Evolutionary conservation across 768 basidiomycete species (phyloP), one percentile per base, ranked within the genome.

Genomic region (Leucocoprinus sp.): DNA sequence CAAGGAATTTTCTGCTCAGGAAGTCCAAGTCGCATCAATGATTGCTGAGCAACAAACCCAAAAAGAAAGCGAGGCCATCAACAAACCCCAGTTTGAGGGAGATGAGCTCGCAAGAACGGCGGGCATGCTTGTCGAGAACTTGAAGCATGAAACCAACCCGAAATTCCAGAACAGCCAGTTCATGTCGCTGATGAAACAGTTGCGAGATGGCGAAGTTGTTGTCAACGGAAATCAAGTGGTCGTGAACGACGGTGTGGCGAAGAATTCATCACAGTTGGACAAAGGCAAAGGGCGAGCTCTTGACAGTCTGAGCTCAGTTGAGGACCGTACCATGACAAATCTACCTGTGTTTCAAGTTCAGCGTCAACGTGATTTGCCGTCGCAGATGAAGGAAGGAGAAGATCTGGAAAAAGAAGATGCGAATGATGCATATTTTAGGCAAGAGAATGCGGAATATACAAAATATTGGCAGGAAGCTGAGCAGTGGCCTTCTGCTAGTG

Each of bases 161-260:
- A 96, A 95, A 60, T 92, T 96, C 56, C 72, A 78, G 62, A 75
- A 89, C 24, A 91, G 88, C 60, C 72, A 76, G 48, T 96, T 96
- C 59, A 69, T 96, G 71, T 72, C 73, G 17, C 70, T 96, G 21
- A 95, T 96, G 92, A 76, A 74, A 42, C 80, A 88, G 60, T 64
- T 96, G 45, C 70, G 88, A 29, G 92, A 93, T 61, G 76, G 81
- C 6, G 75, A 84, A 55, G 71, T 90, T 31, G 71, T 81, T 12
- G 82, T 95, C 2, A 80, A 86, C 38, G 87, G 84, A 15, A 82
- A 92, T 56, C 64, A 81, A 42, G 76, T 96, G 62, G 84, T 93
- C 8, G 64, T 74, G 47, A 78, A 67, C 41, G 67, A 68, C 37
- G 68, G 64, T 8, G 60, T 62, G 18, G 51, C 54, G 5, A 53